A percentile compares a stretch with the other conserved stretches of the same genome.
phyloP scores from a whole-genome alignment of 768 basidiomycete genomes.

The Xanthoconium purpureum region DNA sequence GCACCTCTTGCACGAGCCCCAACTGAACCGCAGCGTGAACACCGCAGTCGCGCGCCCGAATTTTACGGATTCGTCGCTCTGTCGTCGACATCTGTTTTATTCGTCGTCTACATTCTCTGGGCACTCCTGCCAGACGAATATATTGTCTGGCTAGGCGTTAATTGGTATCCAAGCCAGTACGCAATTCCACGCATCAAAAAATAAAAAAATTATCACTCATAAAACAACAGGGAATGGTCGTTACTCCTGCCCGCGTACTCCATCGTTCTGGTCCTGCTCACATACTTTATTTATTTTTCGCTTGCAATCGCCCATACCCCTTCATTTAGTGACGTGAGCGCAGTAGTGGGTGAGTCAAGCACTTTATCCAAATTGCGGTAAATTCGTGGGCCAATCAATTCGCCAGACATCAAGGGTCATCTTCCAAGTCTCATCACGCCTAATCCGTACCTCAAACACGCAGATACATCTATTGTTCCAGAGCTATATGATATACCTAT shows the following conservation, averaged over 20 bases:
- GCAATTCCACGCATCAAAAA: not conserved
- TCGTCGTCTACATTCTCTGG: slow-evolving; percentile 74
- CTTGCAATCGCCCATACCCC: slow-evolving; percentile 74
- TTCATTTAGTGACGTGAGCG: slow-evolving; percentile 58
- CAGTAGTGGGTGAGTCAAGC: slow-evolving; percentile 58
- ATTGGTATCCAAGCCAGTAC: slow-evolving; percentile 88
- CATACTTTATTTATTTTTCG: slow-evolving; percentile 75
- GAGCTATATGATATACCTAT: slow-evolving; percentile 82
- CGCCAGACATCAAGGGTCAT: slow-evolving; percentile 55
- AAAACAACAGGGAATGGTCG: slow-evolving; percentile 72
- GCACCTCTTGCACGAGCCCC: slow-evolving; percentile 45
- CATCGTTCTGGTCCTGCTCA: slow-evolving; percentile 64
- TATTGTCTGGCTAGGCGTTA: slow-evolving; percentile 62
- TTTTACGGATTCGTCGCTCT: slow-evolving; percentile 90
- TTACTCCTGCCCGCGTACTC: slow-evolving; percentile 78
- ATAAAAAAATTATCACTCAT: not conserved
- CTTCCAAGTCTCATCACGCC: slow-evolving; percentile 38
- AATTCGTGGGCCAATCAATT: slow-evolving; percentile 9
- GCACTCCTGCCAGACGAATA: slow-evolving; percentile 72
- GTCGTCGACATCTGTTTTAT: slow-evolving; percentile 71
- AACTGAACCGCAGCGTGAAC: slow-evolving; percentile 38
- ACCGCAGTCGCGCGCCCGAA: slow-evolving; percentile 71
- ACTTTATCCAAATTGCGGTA: slow-evolving; percentile 9
- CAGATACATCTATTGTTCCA: slow-evolving; percentile 48
- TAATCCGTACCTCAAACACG: slow-evolving; percentile 50